Evolutionary conservation across 106 monocot species (phyloP).

Genomic region (Xerophyta viscosa): DNA sequence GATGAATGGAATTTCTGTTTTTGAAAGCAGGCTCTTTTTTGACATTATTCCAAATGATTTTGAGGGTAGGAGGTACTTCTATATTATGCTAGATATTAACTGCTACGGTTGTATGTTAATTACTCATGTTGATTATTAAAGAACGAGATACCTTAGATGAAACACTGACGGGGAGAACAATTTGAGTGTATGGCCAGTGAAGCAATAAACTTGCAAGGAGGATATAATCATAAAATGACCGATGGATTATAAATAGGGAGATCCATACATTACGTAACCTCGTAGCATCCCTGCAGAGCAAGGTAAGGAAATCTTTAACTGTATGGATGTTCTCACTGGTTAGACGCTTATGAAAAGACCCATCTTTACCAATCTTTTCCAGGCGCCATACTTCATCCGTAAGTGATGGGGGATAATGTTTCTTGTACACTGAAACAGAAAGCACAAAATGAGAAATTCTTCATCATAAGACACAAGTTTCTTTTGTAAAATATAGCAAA

Average conservation of each 20-base stretch:
- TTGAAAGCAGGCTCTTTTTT: no score
- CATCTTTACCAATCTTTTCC: slow-evolving; percentile 98
- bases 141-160: no score
- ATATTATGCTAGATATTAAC: no score
- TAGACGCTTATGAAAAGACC: slow-evolving; percentile 93
- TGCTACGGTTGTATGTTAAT: no score
- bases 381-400: slow-evolving; percentile 89
- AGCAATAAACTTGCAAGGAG: background rate
- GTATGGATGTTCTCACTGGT: slow-evolving; percentile 59
- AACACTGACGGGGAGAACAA: no score
- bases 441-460: background rate
- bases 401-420: slow-evolving; percentile 76
- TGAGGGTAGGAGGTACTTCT: no score
- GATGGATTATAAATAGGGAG: background rate
- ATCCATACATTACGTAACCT: slow-evolving; percentile 69
- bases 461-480: no score
- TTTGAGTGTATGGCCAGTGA: background rate
- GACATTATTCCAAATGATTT: no score
- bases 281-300: slow-evolving; percentile 44
- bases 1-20: no score
- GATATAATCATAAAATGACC: background rate
- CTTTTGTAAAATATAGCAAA: background rate
- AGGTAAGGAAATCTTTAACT: slow-evolving; percentile 82
- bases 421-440: slow-evolving; percentile 82
- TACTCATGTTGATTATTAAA: no score